phyloP scores from a whole-genome alignment of 192 early-diverging fungal species.

The Backusella liffmaniae region DNA sequence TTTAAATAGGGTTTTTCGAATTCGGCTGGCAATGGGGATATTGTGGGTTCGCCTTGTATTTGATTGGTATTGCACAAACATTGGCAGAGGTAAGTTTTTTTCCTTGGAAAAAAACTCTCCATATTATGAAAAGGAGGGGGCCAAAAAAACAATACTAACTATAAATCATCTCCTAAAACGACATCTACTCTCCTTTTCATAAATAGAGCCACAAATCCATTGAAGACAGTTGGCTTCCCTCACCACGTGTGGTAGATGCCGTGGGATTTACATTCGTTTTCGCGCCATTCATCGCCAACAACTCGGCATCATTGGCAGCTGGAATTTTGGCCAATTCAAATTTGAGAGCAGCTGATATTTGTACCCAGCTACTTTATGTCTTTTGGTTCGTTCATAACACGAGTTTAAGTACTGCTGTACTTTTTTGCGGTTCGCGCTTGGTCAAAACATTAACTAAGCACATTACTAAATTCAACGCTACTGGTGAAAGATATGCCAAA shows the following conservation, averaged over 20 bases:
- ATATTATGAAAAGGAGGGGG: background rate
- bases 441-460: slow-evolving; percentile 13
- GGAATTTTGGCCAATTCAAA: slow-evolving; percentile 18
- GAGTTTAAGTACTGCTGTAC: slow-evolving; percentile 10
- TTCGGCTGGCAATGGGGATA: slow-evolving; percentile 28
- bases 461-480: slow-evolving; percentile 13
- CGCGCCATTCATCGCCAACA: slow-evolving; percentile 19
- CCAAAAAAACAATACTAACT: background rate
- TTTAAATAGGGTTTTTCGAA: slow-evolving; percentile 25
- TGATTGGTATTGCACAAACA: slow-evolving; percentile 34
- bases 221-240: slow-evolving; percentile 23
- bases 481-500: slow-evolving; percentile 19
- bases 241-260: slow-evolving; percentile 21
- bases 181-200: background rate
- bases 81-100: slow-evolving; percentile 22
- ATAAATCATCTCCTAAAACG: background rate
- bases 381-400: slow-evolving; percentile 30
- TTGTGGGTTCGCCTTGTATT: slow-evolving; percentile 21
- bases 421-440: slow-evolving; percentile 22
- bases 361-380: slow-evolving; percentile 23
- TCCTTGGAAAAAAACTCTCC: background rate
- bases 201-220: slow-evolving; percentile 29
- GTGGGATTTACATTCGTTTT: slow-evolving; percentile 18
- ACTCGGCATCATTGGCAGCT: slow-evolving; percentile 20
- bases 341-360: slow-evolving; percentile 8